Percentiles rank a stretch among this genome's conserved stretches.
Conservation (phyloP, 2,329 filamentous ascomycete species). For the Epichloe sp. region DNA sequence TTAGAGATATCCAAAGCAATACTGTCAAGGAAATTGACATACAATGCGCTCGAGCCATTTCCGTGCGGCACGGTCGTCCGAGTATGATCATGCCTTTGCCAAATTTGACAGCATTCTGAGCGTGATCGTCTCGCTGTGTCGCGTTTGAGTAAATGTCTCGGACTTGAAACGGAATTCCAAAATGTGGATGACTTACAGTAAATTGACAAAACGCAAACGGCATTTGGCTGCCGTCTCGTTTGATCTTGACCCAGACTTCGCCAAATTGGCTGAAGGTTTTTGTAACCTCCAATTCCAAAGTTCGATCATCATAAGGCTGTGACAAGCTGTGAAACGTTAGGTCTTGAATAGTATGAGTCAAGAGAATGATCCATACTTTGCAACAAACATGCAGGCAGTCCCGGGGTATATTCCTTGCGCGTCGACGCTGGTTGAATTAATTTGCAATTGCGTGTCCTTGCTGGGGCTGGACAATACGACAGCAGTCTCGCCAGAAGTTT, state of each 20-base stretch:
- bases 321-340: slow-evolving; percentile 31
- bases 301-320: slow-evolving; percentile 33
- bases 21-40: slow-evolving; percentile 26
- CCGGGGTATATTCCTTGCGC: slow-evolving; percentile 38
- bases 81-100: slow-evolving; percentile 37
- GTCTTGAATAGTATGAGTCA: background rate
- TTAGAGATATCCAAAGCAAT: slow-evolving; percentile 11
- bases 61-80: slow-evolving; percentile 44
- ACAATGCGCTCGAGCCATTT: slow-evolving; percentile 48
- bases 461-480: background rate
- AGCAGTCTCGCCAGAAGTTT: slow-evolving; percentile 1
- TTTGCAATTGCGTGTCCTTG: slow-evolving; percentile 1
- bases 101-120: slow-evolving; percentile 31
- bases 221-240: slow-evolving; percentile 43
- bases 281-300: slow-evolving; percentile 39
- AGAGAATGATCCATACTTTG: slow-evolving; percentile 40
- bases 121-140: slow-evolving; percentile 33
- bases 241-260: slow-evolving; percentile 48
- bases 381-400: slow-evolving; percentile 49
- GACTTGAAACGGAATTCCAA: background rate
- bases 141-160: background rate
- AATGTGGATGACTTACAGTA: slow-evolving; percentile 32
- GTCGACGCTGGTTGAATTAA: slow-evolving; percentile 21
- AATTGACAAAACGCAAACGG: slow-evolving; percentile 53
- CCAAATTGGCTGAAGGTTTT: slow-evolving; percentile 41